Base-by-base conservation (phyloP, 345 rosid species). In the Aegle marmelos region DNA sequence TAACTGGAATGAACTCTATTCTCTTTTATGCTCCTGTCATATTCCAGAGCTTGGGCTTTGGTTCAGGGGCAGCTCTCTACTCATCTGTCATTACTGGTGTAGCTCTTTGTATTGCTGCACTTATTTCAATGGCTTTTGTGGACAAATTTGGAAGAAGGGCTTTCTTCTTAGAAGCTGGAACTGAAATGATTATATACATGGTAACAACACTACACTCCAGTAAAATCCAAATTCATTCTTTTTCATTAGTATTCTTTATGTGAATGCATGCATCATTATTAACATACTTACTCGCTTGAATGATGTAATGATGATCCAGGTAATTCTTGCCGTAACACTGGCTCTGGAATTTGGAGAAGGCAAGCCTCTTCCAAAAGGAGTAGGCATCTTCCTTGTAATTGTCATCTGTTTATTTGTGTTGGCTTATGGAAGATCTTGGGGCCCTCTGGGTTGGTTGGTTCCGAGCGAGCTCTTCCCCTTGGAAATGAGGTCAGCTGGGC, bases 401-500 rank as follows among this genome's bases (percentile, higher is more conserved):
- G 74, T 93, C 48, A 83, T 94, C 24, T 91, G 87, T 88, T 73
- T 91, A 7, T 94, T 94, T 77, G 95, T 91, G 21, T 74, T 92
- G 58, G 95, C 98, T 1, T 93, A 91, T 13, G 98, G 98, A 8
- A 88, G 98, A 78, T 95, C 98, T 0, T 95, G 98, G 98, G 98
- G 98, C 4, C 98, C 98, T 24, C 86, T 94, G n/a, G 98, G 98
- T 8, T 94, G 98, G 98, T 81, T 94, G 27, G 98, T 93, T 36
- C 98, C 98, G 4, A 93, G 98, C 57, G 98, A 94, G 87, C 61
- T 94, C 27, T 94, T 95, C 70, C 98, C 97, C 0, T 68, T 93
- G 82, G 98, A 94, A 86, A 94, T 97, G 1, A 83, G 98, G 66
- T 94, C 98, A 30, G 98, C 98, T 1, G 98, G 98, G 19, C 98